Conservation (phyloP, 1,284 basidiomycete species). For the Leucoagaricus sp. region DNA sequence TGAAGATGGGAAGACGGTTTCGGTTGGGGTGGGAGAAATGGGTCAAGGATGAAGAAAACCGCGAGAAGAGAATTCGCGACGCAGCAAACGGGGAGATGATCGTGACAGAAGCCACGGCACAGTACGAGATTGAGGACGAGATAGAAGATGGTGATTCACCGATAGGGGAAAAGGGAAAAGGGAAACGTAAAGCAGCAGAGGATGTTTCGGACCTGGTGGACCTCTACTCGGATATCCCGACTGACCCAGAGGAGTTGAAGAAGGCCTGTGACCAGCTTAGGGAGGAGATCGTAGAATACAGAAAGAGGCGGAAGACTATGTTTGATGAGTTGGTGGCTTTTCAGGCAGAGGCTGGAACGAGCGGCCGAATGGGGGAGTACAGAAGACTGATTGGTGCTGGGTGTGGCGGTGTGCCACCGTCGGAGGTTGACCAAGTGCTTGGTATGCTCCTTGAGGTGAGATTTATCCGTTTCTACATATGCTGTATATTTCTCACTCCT, state of each 20-base stretch:
- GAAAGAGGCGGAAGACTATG: constrained; percentile 65
- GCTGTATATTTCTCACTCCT: background rate
- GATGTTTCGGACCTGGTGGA: constrained; percentile 64
- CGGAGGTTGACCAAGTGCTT: constrained; percentile 85
- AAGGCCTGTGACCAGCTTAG: constrained; percentile 62
- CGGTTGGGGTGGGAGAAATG: constrained; percentile 91
- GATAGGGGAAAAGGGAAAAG: constrained; percentile 39
- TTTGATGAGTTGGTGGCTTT: constrained; percentile 79
- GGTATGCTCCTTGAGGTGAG: constrained; percentile 80
- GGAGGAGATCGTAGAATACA: constrained; percentile 64
- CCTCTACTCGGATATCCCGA: constrained; percentile 58
- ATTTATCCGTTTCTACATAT: background rate
- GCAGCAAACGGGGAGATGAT: constrained; percentile 54
- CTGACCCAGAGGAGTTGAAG: constrained; percentile 57
- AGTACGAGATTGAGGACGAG: constrained; percentile 43
- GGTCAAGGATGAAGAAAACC: constrained; percentile 81
- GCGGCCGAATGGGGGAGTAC: constrained; percentile 86
- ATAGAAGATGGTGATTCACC: constrained; percentile 33
- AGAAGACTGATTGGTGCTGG: constrained; percentile 84
- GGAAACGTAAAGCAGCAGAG: constrained; percentile 57
- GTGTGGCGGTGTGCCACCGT: constrained; percentile 83
- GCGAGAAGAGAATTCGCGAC: constrained; percentile 68
- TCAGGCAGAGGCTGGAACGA: constrained; percentile 88
- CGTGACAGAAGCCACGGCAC: constrained; percentile 42
- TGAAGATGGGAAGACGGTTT: constrained; percentile 81